Conservation (phyloP, 208 protist genomes). For the Angomonas desouzai region DNA sequence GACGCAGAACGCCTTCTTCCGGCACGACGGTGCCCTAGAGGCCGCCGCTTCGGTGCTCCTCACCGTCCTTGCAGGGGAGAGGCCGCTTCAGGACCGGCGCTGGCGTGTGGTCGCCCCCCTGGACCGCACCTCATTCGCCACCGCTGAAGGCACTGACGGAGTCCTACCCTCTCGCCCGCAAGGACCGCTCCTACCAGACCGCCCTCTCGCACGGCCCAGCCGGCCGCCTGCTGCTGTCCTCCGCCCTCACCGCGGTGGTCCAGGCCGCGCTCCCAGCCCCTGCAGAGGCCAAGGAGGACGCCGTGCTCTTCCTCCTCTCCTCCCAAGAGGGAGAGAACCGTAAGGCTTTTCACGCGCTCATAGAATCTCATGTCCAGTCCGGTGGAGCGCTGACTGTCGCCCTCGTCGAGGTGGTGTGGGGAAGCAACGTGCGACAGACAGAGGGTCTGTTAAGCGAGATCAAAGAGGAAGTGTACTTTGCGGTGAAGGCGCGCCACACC, state of each 20-base stretch:
- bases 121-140: background rate
- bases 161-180: background rate
- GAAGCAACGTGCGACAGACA: background rate
- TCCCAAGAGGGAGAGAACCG: background rate
- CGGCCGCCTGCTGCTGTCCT: background rate
- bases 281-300: background rate
- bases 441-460: background rate
- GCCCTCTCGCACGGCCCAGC: background rate
- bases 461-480: background rate
- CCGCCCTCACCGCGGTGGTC: background rate
- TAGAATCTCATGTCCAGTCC: background rate
- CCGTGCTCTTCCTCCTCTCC: background rate
- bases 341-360: background rate
- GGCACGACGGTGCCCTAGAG: slow-evolving; percentile 46
- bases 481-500: background rate
- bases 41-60: slow-evolving; percentile 45
- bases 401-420: background rate
- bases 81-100: background rate
- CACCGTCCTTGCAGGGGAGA: slow-evolving; percentile 35
- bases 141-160: background rate
- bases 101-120: slow-evolving; percentile 6
- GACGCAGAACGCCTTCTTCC: slow-evolving; percentile 30
- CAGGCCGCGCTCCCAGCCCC: background rate
- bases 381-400: background rate
- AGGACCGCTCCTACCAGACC: background rate